Evolutionary conservation across 139 green algal genomes (phyloP), one percentile per base, ranked within the genome.

Genomic region (Edaphochlamys debaryana): DNA sequence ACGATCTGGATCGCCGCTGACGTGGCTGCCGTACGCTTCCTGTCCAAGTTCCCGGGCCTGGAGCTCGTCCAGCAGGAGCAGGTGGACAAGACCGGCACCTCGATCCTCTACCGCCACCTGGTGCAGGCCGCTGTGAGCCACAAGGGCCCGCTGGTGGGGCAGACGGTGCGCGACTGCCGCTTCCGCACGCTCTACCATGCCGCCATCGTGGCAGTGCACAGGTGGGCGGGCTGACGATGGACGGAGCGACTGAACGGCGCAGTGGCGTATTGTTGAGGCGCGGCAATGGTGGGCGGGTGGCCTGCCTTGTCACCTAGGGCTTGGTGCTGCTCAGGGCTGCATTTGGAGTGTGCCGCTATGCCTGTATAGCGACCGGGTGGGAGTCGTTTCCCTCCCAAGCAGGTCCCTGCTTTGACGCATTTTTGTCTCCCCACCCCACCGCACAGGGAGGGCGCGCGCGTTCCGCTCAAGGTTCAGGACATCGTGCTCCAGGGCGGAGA

Each of bases 141-240:
- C n/a, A 60, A 81, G 38, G 48, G 52, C 30, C 52, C 60, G 2
- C 37, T 81, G 1, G 62, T 81, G 40, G 60, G 60, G 60, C 56
- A 81, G 58, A 72, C 54, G 25, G 74, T 81, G 5, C 52, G 58
- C 7, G 40, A 68, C 5, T 11, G 48, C 7, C 64, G 77, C 63
- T 97, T 96, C 86, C 86, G 94, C 29, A 88, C 90, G 27, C 79
- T 87, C 20, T 97, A 94, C 85, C 91, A 94, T 23, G 94, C 94
- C 19, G 93, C 92, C n/a, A 86, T 98, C 41, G 82, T 97, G 69
- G 93, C 90, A 22, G 87, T 96, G 38, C 92, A 93, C 41, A 87
- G 94, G 42, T 52, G 38, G 40, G 50, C 25, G 50, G 20, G 50
- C n/a, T n/a, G n/a, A n/a, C n/a, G n/a, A n/a, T n/a, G n/a, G n/a